A percentile compares a stretch with the other conserved stretches of the same genome.
phyloP scores from a whole-genome alignment of 1,284 basidiomycete genomes.

The Moesziomyces globuligerus region DNA sequence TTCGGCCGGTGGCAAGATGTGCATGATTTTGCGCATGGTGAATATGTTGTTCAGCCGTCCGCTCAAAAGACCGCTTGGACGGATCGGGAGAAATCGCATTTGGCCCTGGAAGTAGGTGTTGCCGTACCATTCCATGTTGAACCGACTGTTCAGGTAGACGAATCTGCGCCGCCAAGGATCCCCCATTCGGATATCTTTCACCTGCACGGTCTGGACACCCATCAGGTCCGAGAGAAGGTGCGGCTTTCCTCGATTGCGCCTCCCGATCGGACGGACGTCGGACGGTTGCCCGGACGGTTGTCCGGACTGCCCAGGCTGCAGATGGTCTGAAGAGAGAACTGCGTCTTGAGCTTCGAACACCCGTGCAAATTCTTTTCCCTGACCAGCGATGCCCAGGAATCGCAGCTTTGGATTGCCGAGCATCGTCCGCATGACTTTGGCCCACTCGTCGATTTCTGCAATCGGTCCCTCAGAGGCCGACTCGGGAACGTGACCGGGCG shows the following conservation, averaged over 20 bases:
- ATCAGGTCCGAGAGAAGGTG: not conserved
- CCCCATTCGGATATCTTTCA: not conserved
- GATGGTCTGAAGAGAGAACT: not conserved
- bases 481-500: not conserved
- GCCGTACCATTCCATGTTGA: constrained; percentile 4
- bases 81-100: constrained; percentile 8
- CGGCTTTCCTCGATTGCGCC: not conserved
- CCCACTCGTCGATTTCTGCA: not conserved
- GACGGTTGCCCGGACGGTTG: not conserved
- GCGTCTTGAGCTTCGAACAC: not conserved
- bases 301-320: not conserved
- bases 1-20: constrained; percentile 4
- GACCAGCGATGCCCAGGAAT: not conserved
- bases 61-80: not conserved
- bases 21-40: not conserved
- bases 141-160: constrained; percentile 2
- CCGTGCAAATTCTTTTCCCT: not conserved
- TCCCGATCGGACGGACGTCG: too few relatives aligned
- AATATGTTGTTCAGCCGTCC: not conserved
- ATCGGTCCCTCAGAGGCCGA: not conserved
- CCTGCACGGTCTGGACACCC: not conserved
- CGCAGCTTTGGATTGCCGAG: not conserved
- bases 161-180: not conserved
- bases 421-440: not conserved
- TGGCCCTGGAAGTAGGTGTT: constrained; percentile 4